A percentile compares a stretch with the other conserved stretches of the same genome.
These are phyloP conservation scores for Colletotrichum spaethianum DNA, from an alignment of 2,329 filamentous ascomycete species.

Conservation along the genomic window DNA sequence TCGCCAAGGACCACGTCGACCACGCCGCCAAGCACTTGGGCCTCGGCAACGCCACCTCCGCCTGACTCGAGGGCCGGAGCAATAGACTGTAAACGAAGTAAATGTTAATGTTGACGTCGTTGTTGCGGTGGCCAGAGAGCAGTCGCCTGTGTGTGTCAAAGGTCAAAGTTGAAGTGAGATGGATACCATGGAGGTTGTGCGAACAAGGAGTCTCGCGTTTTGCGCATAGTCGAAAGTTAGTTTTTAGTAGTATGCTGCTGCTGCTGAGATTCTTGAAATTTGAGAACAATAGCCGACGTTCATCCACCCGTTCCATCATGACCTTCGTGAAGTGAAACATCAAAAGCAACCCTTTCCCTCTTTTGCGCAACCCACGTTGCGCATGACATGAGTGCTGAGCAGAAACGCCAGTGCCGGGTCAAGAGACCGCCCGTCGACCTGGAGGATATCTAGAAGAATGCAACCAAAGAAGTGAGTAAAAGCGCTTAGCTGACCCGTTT, in stretches of 20 bases:
- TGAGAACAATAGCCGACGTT: constrained; percentile 34
- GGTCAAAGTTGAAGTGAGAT: neutral
- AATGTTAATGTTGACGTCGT: constrained; percentile 3
- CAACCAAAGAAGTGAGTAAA: constrained; percentile 25
- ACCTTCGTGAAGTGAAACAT: constrained; percentile 30
- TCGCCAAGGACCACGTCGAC: constrained; percentile 90
- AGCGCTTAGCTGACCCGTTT: constrained; percentile 62
- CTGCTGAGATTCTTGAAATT: constrained; percentile 38
- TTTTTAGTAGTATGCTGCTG: constrained; percentile 28
- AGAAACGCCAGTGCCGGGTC: constrained; percentile 22
- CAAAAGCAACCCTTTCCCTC: neutral
- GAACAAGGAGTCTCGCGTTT: neutral
- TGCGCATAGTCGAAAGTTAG: constrained; percentile 20
- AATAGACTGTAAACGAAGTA: constrained; percentile 32
- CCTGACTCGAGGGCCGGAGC: constrained; percentile 34
- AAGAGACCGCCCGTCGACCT: constrained; percentile 23
- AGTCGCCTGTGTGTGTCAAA: neutral
- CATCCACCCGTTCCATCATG: constrained; percentile 36
- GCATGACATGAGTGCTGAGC: neutral
- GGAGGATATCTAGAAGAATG: constrained; percentile 28
- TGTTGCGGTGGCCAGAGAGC: neutral
- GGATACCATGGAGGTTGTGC: constrained; percentile 26
- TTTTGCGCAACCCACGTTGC: neutral
- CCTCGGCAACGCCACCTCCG: constrained; percentile 44
- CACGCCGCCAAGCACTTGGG: constrained; percentile 89